Percentiles rank a stretch among this genome's conserved stretches.
Conservation (phyloP, 306 rosid genomes). For the Alnus rubra region DNA sequence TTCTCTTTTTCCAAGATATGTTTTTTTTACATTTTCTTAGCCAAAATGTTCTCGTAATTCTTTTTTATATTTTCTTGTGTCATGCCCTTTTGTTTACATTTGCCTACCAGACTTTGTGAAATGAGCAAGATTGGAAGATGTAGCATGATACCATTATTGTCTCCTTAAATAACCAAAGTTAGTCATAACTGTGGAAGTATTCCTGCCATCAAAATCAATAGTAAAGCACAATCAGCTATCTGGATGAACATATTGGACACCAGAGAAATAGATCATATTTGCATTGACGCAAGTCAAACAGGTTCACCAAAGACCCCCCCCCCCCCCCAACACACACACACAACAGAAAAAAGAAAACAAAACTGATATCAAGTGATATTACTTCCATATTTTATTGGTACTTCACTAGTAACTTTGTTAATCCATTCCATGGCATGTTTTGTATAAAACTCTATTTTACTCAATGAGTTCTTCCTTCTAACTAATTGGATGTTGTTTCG, state of each 20-base stretch:
- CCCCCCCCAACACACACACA: too few species aligned
- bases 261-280: not conserved
- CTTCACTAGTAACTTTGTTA: not conserved
- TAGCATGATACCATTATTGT: not conserved
- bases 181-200: not conserved
- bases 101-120: not conserved
- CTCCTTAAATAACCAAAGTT: not conserved
- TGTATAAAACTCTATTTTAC: not conserved
- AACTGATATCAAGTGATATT: not conserved
- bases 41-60: not conserved
- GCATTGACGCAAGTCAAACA: not conserved
- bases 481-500: not conserved
- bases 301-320: too few species aligned
- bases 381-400: not conserved
- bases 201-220: not conserved
- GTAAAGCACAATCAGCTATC: conserved; percentile 2
- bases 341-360: not conserved
- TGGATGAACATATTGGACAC: not conserved
- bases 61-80: conserved; percentile 1
- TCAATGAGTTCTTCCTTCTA: not conserved
- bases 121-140: not conserved
- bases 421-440: not conserved
- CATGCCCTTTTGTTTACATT: not conserved
- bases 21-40: conserved; percentile 23
- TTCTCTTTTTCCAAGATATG: conserved; percentile 23